Base-by-base conservation (phyloP, 2,329 filamentous ascomycete species). In the Paecilomyces niveus region DNA sequence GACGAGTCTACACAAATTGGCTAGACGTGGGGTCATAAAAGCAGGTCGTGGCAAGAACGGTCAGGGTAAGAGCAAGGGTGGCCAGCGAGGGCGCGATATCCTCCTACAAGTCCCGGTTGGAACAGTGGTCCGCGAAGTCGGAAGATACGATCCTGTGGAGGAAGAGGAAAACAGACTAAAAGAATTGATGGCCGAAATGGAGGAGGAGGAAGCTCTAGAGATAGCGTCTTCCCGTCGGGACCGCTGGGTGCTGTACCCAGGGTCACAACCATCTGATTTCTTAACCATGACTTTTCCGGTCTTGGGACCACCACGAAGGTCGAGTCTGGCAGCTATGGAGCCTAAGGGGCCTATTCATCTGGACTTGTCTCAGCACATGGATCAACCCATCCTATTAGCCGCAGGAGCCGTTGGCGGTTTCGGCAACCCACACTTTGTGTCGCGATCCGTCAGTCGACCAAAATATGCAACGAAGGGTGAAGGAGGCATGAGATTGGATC, bases 361-460 rank as follows among this genome's bases (percentile, higher is more conserved):
- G 11, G 89, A 92, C 70, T 79, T 92, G 11, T 87, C 86, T 54
- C 81, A 85, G 54, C 89, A 90, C 0, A 96, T 94, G 75, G 85
- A 90, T 4, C 84, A 85, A 53, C 94, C 94, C 0, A 86, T 97
- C 63, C 80, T 99, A 24, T 84, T 99, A 10, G 90, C 91, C 1
- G 88, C 90, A 0, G 94, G 94, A 7, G 92, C 91, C 4, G 84
- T 95, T 61, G 94, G 94, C 8, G 94, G 94, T 0, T 75, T 97
- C 7, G 94, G 94, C 10, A 99, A 99, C 69, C 90, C 94, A 4
- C 92, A 97, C 72, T 99, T 97, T 69, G 85, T 89, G 32, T 89
- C 89, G 3, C 87, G 87, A 57, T 83, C 86, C n/a, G 82, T 85
- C 54, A 83, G 85, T 3, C 83, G 88, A 50, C 94, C 94, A 0